phyloP scores from a whole-genome alignment of 2,329 filamentous ascomycete genomes.

The Aspergillus candidus region DNA sequence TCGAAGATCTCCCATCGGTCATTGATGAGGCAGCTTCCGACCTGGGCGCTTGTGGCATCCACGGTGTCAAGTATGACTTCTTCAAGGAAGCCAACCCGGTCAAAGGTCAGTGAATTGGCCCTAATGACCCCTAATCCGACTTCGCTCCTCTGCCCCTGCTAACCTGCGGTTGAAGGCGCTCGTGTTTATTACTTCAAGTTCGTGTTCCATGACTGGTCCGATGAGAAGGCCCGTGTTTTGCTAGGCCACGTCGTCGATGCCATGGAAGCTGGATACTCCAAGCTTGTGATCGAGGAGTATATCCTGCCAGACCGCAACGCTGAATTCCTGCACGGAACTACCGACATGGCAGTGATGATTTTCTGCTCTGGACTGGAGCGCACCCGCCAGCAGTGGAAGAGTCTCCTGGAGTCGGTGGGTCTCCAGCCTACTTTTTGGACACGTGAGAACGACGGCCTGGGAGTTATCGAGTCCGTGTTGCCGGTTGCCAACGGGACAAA shows the following conservation, averaged over 20 bases:
- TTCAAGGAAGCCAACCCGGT: conserved; percentile 12
- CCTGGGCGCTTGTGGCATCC: conserved; percentile 6
- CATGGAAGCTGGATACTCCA: conserved; percentile 29
- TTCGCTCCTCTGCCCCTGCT: background rate
- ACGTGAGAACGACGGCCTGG: no score
- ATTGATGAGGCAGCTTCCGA: conserved; percentile 17
- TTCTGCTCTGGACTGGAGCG: conserved; percentile 29
- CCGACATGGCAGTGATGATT: conserved; percentile 35
- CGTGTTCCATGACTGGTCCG: conserved; percentile 37
- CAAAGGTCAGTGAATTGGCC: conserved; percentile 9
- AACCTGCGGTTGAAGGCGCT: conserved; percentile 12
- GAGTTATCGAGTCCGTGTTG: no score
- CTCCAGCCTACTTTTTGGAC: conserved; percentile 18
- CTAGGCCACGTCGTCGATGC: conserved; percentile 25
- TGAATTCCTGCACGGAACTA: conserved; percentile 17
- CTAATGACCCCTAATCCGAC: no score
- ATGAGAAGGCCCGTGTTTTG: conserved; percentile 26
- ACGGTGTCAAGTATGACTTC: conserved; percentile 12
- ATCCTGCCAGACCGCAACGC: conserved; percentile 28
- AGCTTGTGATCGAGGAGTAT: conserved; percentile 38
- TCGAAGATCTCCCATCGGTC: conserved; percentile 44
- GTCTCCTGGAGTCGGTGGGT: conserved; percentile 25
- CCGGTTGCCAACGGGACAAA: no score
- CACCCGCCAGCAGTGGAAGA: conserved; percentile 27
- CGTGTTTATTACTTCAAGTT: conserved; percentile 36